A percentile compares a stretch with the other conserved stretches of the same genome.
Conservation (phyloP, 768 basidiomycete species). For the Lentinula sp. region DNA sequence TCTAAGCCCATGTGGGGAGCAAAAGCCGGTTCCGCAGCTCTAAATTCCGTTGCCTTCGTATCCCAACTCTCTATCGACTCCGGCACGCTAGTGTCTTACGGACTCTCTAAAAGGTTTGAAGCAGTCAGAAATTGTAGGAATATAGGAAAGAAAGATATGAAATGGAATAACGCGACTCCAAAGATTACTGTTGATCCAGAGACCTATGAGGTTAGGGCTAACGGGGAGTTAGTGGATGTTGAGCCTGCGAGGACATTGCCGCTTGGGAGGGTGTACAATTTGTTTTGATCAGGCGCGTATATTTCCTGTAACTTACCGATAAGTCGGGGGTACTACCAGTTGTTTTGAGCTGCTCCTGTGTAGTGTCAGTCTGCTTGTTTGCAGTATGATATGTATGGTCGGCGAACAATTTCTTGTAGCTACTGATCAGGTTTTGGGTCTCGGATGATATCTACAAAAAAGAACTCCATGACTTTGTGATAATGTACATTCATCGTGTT, state of each 20-base stretch:
- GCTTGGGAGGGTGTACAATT: constrained; percentile 67
- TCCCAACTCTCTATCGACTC: constrained; percentile 61
- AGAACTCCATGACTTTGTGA: no score
- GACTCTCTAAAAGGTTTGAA: constrained; percentile 63
- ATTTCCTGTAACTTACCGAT: no score
- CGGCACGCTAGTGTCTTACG: constrained; percentile 59
- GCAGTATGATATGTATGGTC: no score
- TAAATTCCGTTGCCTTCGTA: constrained; percentile 84
- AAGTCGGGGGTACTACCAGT: no score
- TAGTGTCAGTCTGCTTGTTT: no score
- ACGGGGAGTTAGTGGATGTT: constrained; percentile 73
- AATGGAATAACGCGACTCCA: constrained; percentile 82
- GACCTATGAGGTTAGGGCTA: constrained; percentile 80
- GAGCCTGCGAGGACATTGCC: constrained; percentile 67
- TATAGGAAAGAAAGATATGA: constrained; percentile 87
- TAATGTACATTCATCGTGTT: no score
- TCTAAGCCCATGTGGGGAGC: constrained; percentile 94
- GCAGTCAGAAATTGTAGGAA: constrained; percentile 73
- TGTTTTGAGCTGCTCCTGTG: no score
- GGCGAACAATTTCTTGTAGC: no score
- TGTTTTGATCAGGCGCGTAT: constrained; percentile 51
- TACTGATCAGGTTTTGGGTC: no score
- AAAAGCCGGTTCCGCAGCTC: constrained; percentile 68
- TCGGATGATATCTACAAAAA: no score
- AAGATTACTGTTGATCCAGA: constrained; percentile 90